Percentiles rank a stretch among this genome's conserved stretches.
phyloP scores from a whole-genome alignment of 768 basidiomycete genomes.

The Favolaschia claudopus region DNA sequence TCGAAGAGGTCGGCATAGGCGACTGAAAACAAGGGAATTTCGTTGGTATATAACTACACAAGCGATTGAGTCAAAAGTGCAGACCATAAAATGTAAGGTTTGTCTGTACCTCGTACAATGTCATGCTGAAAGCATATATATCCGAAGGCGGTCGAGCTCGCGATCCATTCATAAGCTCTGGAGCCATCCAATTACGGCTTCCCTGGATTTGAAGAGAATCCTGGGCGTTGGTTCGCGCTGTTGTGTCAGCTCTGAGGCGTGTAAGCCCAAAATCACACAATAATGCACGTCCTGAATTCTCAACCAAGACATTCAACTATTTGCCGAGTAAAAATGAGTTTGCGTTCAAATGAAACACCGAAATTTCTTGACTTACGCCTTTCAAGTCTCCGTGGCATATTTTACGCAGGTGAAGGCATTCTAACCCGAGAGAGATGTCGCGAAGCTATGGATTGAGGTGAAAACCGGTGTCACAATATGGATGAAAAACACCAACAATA shows the following conservation, averaged over 20 bases:
- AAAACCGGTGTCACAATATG: background rate
- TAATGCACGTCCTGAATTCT: slow-evolving; percentile 30
- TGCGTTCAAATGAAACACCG: background rate
- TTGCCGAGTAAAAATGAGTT: background rate
- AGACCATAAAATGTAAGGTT: background rate
- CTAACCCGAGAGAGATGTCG: slow-evolving; percentile 32
- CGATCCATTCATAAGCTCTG: slow-evolving; percentile 30
- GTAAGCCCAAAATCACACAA: slow-evolving; percentile 38
- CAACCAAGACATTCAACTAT: slow-evolving; percentile 35
- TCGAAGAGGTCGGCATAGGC: slow-evolving; percentile 21
- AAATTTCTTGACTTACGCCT: slow-evolving; percentile 20
- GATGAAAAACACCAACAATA: background rate
- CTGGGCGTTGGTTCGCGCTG: slow-evolving; percentile 17
- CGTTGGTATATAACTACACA: slow-evolving; percentile 23
- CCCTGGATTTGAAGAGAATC: slow-evolving; percentile 10
- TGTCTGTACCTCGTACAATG: slow-evolving; percentile 31
- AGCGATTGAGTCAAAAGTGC: background rate
- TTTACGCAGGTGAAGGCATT: slow-evolving; percentile 32
- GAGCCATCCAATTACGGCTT: slow-evolving; percentile 37
- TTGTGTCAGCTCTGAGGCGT: slow-evolving; percentile 34
- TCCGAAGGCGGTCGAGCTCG: slow-evolving; percentile 22
- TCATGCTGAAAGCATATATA: slow-evolving; percentile 36
- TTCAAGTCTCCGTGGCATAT: slow-evolving; percentile 42
- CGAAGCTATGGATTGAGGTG: slow-evolving; percentile 19
- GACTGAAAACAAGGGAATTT: slow-evolving; percentile 26